Percentiles rank a stretch among this genome's conserved stretches.
phyloP scores from a whole-genome alignment of 73 alveolate genomes.

The Blepharisma stoltei region DNA sequence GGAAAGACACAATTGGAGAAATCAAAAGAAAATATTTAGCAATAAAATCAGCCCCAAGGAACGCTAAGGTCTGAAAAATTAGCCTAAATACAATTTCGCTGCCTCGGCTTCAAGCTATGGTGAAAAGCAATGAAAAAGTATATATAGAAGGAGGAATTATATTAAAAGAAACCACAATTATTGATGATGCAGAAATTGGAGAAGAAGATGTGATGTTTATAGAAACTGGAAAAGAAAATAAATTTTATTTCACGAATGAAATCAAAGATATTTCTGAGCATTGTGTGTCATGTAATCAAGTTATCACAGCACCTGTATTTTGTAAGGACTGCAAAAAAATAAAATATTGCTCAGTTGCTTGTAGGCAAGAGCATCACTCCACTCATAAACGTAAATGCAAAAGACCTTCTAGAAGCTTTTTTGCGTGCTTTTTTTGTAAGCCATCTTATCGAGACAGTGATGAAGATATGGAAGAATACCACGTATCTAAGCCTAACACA shows the following conservation, averaged over 20 bases:
- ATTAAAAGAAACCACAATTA: not conserved
- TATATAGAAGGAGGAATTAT: not conserved
- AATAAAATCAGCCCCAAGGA: not conserved
- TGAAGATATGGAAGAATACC: not conserved
- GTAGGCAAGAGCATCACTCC: not conserved
- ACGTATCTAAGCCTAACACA: too few relatives aligned
- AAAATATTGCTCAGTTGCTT: conserved; percentile 32
- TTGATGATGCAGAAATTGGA: conserved; percentile 23
- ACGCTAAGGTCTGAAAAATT: conserved; percentile 8
- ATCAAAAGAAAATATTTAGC: not conserved
- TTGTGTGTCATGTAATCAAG: not conserved
- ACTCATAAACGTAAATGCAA: not conserved
- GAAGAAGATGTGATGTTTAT: conserved; percentile 6
- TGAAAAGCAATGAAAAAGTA: conserved; percentile 3
- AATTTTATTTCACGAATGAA: not conserved
- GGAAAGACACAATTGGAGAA: not conserved
- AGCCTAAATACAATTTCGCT: not conserved
- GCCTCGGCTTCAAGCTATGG: not conserved
- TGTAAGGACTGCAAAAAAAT: conserved; percentile 42
- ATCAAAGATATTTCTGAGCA: not conserved
- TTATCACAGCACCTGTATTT: not conserved
- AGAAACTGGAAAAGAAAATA: not conserved
- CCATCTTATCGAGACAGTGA: not conserved
- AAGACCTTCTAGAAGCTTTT: not conserved
- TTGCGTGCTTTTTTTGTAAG: not conserved